Evolutionary conservation across 345 rosid species (phyloP).

Genomic region (Linum usitatissimum): DNA sequence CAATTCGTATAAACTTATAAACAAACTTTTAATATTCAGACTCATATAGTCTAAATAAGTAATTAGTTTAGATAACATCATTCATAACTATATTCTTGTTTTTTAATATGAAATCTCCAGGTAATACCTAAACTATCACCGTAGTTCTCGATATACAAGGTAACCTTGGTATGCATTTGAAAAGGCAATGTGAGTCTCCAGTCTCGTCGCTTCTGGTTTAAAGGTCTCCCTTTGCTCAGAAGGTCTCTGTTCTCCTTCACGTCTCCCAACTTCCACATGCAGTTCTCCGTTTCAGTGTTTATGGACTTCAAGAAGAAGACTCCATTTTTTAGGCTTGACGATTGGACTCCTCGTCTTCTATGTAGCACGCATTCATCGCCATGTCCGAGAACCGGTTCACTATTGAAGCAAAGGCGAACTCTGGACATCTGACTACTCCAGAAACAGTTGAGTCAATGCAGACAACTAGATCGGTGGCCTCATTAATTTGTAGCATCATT

Average conservation of each 20-base stretch:
- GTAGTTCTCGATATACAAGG: conserved; percentile 37
- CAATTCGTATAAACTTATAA: too few species aligned
- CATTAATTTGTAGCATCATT: too few species aligned
- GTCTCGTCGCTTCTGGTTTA: conserved; percentile 66
- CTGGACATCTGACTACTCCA: too few species aligned
- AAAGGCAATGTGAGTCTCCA: conserved; percentile 58
- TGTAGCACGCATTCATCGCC: conserved; percentile 61
- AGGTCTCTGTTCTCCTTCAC: conserved; percentile 80
- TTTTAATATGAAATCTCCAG: too few species aligned
- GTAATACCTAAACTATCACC: too few species aligned
- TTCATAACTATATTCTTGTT: too few species aligned
- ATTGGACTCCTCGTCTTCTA: conserved; percentile 32
- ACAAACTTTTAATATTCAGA: too few species aligned
- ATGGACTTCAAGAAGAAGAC: conserved; percentile 54
- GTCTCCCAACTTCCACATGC: conserved; percentile 78
- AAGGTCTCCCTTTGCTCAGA: conserved; percentile 60
- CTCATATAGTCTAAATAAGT: too few species aligned
- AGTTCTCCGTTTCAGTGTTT: conserved; percentile 43
- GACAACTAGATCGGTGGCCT: too few species aligned
- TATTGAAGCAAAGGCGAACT: too few species aligned
- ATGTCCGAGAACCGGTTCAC: conserved; percentile 41
- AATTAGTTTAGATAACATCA: too few species aligned
- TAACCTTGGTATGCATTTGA: conserved; percentile 39
- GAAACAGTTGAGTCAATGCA: too few species aligned
- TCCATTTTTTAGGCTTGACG: conserved; percentile 28